A percentile compares a stretch with the other conserved stretches of the same genome.
phyloP scores from a whole-genome alignment of 345 rosid species.

The Aegle marmelos region DNA sequence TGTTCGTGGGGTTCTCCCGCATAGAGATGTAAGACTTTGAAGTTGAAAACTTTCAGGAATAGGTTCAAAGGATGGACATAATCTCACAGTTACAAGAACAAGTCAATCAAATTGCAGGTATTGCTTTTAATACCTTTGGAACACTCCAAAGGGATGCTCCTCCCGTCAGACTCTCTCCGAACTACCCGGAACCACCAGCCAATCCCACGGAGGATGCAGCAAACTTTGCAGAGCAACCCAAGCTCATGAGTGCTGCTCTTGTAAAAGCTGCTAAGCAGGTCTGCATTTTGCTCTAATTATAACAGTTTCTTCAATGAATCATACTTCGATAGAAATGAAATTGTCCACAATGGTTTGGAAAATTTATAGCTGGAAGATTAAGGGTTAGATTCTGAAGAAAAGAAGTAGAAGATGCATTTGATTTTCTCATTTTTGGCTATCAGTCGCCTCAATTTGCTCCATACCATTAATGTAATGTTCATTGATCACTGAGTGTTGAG shows the following conservation, averaged over 20 bases:
- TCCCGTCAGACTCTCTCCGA: constrained; percentile 71
- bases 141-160: constrained; percentile 83
- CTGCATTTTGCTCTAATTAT: background rate
- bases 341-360: background rate
- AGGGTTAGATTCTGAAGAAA: background rate
- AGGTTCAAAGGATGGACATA: constrained; percentile 57
- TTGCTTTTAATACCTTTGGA: constrained; percentile 82
- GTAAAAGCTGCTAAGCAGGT: constrained; percentile 98
- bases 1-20: background rate
- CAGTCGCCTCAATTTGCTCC: background rate
- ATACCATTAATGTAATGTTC: background rate
- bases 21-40: background rate
- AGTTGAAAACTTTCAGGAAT: background rate
- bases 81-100: constrained; percentile 96
- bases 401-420: background rate
- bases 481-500: background rate
- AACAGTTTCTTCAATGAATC: background rate
- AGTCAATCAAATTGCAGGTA: constrained; percentile 64
- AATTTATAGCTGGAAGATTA: background rate
- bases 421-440: background rate
- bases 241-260: constrained; percentile 70
- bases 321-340: background rate
- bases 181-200: constrained; percentile 76
- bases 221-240: constrained; percentile 63
- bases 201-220: constrained; percentile 53